These are phyloP conservation scores for Pestalotiopsis sp. DNA, from an alignment of 2,329 filamentous ascomycete genomes.

Conservation along the genomic window DNA sequence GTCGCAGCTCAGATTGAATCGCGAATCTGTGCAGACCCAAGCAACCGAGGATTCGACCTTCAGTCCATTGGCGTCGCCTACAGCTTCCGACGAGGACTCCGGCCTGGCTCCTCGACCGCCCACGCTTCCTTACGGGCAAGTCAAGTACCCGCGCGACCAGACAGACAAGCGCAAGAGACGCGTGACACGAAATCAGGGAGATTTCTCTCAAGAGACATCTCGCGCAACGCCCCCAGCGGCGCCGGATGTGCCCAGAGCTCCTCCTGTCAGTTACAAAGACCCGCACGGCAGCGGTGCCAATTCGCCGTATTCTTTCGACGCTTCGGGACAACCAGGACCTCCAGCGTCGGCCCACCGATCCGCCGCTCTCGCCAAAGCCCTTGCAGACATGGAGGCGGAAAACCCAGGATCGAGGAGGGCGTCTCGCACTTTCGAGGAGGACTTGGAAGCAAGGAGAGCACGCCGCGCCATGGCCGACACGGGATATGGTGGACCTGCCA, in stretches of 20 bases:
- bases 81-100: conserved; percentile 50
- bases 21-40: conserved; percentile 58
- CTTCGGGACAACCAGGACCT: conserved; percentile 31
- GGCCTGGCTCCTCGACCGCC: conserved; percentile 62
- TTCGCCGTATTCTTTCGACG: conserved; percentile 31
- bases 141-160: conserved; percentile 44
- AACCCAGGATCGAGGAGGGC: conserved; percentile 34
- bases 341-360: conserved; percentile 28
- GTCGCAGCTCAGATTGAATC: conserved; percentile 48
- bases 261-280: conserved; percentile 59
- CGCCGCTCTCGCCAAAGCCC: conserved; percentile 21
- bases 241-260: conserved; percentile 63
- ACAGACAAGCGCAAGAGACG: conserved; percentile 45
- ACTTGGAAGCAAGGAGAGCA: conserved; percentile 12
- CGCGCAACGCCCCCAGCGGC: conserved; percentile 49
- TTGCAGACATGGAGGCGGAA: conserved; percentile 32
- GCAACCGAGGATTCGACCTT: conserved; percentile 60
- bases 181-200: conserved; percentile 44
- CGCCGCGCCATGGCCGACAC: conserved; percentile 10
- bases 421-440: conserved; percentile 31
- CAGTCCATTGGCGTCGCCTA: conserved; percentile 60
- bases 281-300: conserved; percentile 43
- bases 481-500: conserved; percentile 18
- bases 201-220: conserved; percentile 37
- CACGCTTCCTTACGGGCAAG: conserved; percentile 53